Percentiles rank a stretch among this genome's conserved stretches.
These are phyloP conservation scores for Ambrosia hybrid DNA, from an alignment of 140 eudicot species.

Conservation along the genomic window DNA sequence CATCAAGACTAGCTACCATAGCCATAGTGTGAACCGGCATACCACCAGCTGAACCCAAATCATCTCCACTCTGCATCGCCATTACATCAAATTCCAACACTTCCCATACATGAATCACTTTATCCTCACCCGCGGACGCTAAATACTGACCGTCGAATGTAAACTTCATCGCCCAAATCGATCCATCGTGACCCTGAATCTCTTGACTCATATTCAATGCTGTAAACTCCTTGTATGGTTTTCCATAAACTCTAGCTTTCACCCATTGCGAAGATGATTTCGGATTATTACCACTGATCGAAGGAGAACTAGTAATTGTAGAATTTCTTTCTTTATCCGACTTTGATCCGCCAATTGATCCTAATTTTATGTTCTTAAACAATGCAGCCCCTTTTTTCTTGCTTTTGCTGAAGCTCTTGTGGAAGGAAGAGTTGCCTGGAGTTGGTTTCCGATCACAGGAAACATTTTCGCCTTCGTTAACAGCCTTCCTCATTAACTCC, in stretches of 20 bases:
- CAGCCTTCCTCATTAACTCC: slow-evolving; percentile 27
- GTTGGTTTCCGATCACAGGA: slow-evolving; percentile 26
- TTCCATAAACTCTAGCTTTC: slow-evolving; percentile 34
- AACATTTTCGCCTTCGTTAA: slow-evolving; percentile 1
- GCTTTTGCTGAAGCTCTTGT: slow-evolving; percentile 60
- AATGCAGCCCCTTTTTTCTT: slow-evolving; percentile 67
- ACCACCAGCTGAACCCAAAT: slow-evolving; percentile 24
- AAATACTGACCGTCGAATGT: slow-evolving; percentile 37
- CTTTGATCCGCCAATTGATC: slow-evolving; percentile 53
- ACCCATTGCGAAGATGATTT: slow-evolving; percentile 41
- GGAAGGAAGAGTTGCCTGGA: slow-evolving; percentile 37
- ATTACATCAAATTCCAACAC: slow-evolving; percentile 40
- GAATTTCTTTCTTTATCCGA: slow-evolving; percentile 26
- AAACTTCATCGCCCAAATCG: slow-evolving; percentile 44
- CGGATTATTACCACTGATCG: slow-evolving; percentile 2
- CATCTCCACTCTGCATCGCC: slow-evolving; percentile 32
- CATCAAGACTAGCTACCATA: slow-evolving; percentile 29
- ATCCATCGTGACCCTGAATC: slow-evolving; percentile 39
- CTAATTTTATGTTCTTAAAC: slow-evolving; percentile 65
- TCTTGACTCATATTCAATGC: slow-evolving; percentile 41
- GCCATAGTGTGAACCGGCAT: slow-evolving; percentile 39
- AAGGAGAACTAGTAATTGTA: neutral
- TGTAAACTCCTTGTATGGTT: slow-evolving; percentile 39
- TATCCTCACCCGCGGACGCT: slow-evolving; percentile 43
- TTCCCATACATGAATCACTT: slow-evolving; percentile 40